A percentile compares a stretch with the other conserved stretches of the same genome.
These are phyloP conservation scores for Spathaspora gorwiae DNA, from an alignment of 805 yeast genomes.

Conservation along the genomic window DNA sequence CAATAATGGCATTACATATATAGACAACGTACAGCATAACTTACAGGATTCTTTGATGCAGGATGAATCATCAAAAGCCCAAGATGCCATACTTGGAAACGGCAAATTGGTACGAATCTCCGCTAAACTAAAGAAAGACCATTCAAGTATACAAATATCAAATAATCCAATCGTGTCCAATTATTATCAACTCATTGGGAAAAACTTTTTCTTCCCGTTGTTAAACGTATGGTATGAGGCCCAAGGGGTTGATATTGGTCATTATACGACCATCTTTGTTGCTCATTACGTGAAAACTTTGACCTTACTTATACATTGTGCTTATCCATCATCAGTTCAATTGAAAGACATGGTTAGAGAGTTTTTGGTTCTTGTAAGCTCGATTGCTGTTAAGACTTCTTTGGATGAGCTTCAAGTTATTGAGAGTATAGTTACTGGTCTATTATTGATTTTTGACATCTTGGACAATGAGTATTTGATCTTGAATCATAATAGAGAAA, in stretches of 20 bases:
- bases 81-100: constrained; percentile 22
- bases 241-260: constrained; percentile 46
- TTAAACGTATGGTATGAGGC: constrained; percentile 48
- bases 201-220: constrained; percentile 51
- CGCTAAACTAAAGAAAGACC: constrained; percentile 20
- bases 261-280: constrained; percentile 48
- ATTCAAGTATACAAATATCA: neutral
- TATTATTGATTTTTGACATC: constrained; percentile 31
- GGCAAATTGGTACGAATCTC: constrained; percentile 46
- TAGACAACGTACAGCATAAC: constrained; percentile 4
- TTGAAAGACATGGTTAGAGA: constrained; percentile 57
- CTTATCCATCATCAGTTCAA: constrained; percentile 51
- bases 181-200: constrained; percentile 42
- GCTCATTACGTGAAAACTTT: constrained; percentile 60
- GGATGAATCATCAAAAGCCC: constrained; percentile 26
- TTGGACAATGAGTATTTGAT: constrained; percentile 24
- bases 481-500: constrained; percentile 15
- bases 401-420: constrained; percentile 30
- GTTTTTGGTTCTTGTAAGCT: constrained; percentile 32
- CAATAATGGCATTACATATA: constrained; percentile 5
- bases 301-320: constrained; percentile 51
- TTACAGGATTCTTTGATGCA: constrained; percentile 33
- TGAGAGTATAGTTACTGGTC: constrained; percentile 37
- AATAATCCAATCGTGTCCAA: constrained; percentile 20
- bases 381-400: constrained; percentile 14